Percentiles rank a stretch among this genome's conserved stretches.
Evolutionary conservation across 192 early-diverging fungal genomes (phyloP).

Genomic region (Helicostylum pulchrum): DNA sequence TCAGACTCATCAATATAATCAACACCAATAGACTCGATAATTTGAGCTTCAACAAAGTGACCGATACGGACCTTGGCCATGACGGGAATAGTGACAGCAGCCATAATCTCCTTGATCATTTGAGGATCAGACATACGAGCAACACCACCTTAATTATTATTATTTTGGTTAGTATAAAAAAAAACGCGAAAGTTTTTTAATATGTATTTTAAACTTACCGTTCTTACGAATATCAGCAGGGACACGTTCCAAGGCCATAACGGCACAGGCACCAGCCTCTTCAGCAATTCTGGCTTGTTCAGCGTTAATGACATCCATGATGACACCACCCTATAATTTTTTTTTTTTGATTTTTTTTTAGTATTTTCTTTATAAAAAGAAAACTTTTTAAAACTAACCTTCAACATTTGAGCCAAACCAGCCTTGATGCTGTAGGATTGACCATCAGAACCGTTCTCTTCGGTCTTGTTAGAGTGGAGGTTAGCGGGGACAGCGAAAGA

Average conservation of each 20-base stretch:
- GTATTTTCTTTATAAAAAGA: not conserved
- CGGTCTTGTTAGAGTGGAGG: conserved; percentile 34
- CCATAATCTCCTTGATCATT: conserved; percentile 96
- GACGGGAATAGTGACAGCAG: conserved; percentile 94
- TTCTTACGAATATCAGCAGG: conserved; percentile 98
- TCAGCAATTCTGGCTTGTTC: conserved; percentile 98
- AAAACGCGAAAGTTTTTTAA: not conserved
- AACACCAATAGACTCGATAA: conserved; percentile 85
- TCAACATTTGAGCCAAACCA: conserved; percentile 96
- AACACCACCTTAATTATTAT: conserved; percentile 66
- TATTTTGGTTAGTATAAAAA: not conserved
- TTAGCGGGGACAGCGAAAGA: conserved; percentile 46
- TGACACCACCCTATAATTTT: conserved; percentile 82
- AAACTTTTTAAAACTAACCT: conserved; percentile 50
- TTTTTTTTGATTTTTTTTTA: conserved; percentile 2
- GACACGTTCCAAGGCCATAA: conserved; percentile 97
- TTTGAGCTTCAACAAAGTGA: conserved; percentile 96
- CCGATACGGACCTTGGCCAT: conserved; percentile 99
- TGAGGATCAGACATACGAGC: conserved; percentile 97
- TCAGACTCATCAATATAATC: conserved; percentile 99
- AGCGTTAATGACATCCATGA: conserved; percentile 98
- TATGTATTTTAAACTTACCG: conserved; percentile 58
- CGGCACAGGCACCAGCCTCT: conserved; percentile 94
- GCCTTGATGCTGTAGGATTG: conserved; percentile 84
- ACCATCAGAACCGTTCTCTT: conserved; percentile 32